These are phyloP conservation scores for Penicillium lagena DNA, from an alignment of 495 filamentous ascomycete species.

Conservation along the genomic window DNA sequence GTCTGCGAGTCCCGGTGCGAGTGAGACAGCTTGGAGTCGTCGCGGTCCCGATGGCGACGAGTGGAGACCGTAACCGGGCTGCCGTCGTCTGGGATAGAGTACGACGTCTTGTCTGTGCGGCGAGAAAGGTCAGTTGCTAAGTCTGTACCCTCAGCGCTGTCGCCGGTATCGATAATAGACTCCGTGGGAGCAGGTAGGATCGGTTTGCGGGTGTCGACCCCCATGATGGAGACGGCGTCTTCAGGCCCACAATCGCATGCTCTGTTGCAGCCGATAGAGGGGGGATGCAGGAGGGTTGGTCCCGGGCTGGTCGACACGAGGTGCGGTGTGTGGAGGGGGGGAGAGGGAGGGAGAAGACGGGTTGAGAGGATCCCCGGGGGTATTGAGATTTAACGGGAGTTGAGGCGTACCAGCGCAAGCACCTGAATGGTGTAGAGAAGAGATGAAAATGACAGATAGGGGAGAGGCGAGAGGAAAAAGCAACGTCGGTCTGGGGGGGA, in stretches of 20 bases:
- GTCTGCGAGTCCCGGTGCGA: conserved; percentile 68
- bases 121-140: conserved; percentile 73
- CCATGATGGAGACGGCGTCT: conserved; percentile 50
- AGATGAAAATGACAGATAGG: conserved; percentile 1
- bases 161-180: conserved; percentile 57
- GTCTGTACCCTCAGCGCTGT: conserved; percentile 61
- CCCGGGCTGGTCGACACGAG: conserved; percentile 12
- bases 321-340: conserved; percentile 7
- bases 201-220: conserved; percentile 61
- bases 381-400: conserved; percentile 2
- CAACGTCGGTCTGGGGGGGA: too few species aligned
- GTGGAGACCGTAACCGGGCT: conserved; percentile 85
- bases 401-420: conserved; percentile 24
- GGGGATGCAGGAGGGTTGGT: conserved; percentile 13
- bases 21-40: conserved; percentile 39
- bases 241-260: conserved; percentile 32
- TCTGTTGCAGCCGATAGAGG: conserved; percentile 7
- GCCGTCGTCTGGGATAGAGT: conserved; percentile 93
- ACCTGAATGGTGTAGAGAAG: conserved; percentile 11
- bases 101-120: conserved; percentile 72
- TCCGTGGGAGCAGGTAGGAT: conserved; percentile 75
- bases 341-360: conserved; percentile 7
- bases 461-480: too few species aligned
- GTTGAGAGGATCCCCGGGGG: not conserved
- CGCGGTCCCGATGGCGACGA: conserved; percentile 47